Base-by-base conservation (phyloP, 2,329 filamentous ascomycete species). In the Phialemoniopsis sp. region DNA sequence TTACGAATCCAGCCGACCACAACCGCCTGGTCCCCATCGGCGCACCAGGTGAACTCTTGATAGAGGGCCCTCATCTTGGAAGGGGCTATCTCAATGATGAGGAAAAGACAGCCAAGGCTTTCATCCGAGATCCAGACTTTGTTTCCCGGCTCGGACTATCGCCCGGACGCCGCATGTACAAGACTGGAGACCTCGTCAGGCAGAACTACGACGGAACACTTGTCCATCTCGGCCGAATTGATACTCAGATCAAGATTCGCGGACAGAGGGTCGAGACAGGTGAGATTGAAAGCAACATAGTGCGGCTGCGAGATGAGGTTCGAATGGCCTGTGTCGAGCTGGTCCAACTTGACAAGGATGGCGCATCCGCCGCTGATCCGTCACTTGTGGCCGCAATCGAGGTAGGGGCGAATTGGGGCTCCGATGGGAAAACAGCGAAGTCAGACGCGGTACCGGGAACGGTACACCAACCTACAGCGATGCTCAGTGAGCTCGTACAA, bases 11-110 rank as follows among this genome's bases (percentile, higher is more conserved):
- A 1, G 45, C 51, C 10, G 48, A 58, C 34, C 46, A 53, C 38
- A 40, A 57, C 18, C 19, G 32, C 6, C 40, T 62, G 9, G 39
- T 55, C 8, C 57, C 59, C 1, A 43, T 60, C 2, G 58, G 59
- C 3, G 46, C 49, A 3, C 48, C 57, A 8, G 59, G 58, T 3
- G 63, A 67, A 38, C 46, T 66, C 12, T 44, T 61, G 4, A 40
- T 71, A 15, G 63, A 63, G 41, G 66, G 68, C 1, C 72, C 72
- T 1, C 60, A 66, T 3, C 62, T 78, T 8, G 71, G 66, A 12
- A 56, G 63, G 33, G 70, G 72, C 19, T 79, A 78, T 42, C 52
- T 38, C 29, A 38, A 38, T 5, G 28, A 38, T 18, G 17, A 29
- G 3, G 14, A 18, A 13, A 32, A 38, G 30, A 38, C 29, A 8